phyloP scores from a whole-genome alignment of 176 grass and related monocot genomes.

The Musa acuminata region DNA sequence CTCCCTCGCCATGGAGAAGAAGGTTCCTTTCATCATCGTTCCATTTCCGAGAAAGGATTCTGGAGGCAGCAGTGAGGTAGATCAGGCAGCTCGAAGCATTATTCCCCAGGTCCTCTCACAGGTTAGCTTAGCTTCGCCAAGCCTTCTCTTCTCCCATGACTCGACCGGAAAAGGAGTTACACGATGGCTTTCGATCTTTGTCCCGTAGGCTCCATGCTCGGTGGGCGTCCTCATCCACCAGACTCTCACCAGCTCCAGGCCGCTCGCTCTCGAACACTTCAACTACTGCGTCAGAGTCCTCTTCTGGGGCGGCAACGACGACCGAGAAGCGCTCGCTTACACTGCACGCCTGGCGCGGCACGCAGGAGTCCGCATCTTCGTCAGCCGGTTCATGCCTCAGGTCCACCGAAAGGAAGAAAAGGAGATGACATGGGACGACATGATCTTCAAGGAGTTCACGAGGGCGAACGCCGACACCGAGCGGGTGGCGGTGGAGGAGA shows the following conservation, averaged over 20 bases:
- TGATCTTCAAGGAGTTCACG: conserved; percentile 58
- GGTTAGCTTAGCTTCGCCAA: not conserved
- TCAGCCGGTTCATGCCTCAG: conserved; percentile 54
- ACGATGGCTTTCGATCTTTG: not conserved
- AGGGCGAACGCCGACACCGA: conserved; percentile 30
- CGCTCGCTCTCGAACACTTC: conserved; percentile 14
- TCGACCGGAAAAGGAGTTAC: not conserved
- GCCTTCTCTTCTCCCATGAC: not conserved
- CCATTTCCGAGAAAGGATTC: conserved; percentile 49
- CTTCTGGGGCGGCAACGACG: conserved; percentile 81
- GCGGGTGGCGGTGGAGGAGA: conserved; percentile 44
- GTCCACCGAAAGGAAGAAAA: conserved; percentile 45
- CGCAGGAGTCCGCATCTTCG: conserved; percentile 36
- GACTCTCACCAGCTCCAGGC: conserved; percentile 26
- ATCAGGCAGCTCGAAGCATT: conserved; percentile 48
- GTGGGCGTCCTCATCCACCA: conserved; percentile 68
- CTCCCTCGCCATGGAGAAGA: conserved; percentile 75
- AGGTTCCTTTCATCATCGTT: conserved; percentile 59
- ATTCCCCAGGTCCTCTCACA: conserved; percentile 45
- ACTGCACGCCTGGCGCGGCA: conserved; percentile 57
- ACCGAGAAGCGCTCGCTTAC: conserved; percentile 69
- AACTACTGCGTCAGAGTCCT: conserved; percentile 33
- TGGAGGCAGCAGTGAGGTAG: conserved; percentile 28
- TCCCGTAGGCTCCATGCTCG: conserved; percentile 53
- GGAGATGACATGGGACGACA: conserved; percentile 43